phyloP scores from a whole-genome alignment of 2,329 filamentous ascomycete genomes.

The Ascochyta fabae region DNA sequence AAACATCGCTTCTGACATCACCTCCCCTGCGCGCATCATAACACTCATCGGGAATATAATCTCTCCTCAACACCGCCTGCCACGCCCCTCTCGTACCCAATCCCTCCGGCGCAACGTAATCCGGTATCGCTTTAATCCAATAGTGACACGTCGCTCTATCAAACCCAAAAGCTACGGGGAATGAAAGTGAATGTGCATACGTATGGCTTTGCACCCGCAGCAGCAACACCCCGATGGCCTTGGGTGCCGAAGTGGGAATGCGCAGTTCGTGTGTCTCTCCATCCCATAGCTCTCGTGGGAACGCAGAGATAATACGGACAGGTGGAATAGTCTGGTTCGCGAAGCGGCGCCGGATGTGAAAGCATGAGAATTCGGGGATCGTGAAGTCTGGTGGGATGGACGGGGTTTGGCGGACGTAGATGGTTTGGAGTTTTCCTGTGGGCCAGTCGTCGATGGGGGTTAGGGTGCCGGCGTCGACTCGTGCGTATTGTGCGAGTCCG shows the following conservation, averaged over 20 bases:
- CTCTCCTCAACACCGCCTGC: conserved; percentile 20
- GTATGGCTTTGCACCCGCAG: conserved; percentile 24
- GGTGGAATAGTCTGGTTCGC: conserved; percentile 22
- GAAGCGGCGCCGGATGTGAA: conserved; percentile 28
- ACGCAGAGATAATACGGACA: conserved; percentile 25
- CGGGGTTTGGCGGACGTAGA: conserved; percentile 34
- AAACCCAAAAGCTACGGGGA: conserved; percentile 31
- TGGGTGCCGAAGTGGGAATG: conserved; percentile 19
- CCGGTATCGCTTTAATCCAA: conserved; percentile 30
- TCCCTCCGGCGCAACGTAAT: conserved; percentile 17
- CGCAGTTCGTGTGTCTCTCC: conserved; percentile 21
- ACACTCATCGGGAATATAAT: conserved; percentile 22
- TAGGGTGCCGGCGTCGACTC: conserved; percentile 57
- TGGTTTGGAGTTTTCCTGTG: conserved; percentile 29
- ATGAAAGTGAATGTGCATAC: conserved; percentile 25
- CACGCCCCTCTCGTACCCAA: conserved; percentile 15
- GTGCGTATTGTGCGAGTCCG: conserved; percentile 43
- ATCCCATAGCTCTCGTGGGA: conserved; percentile 25
- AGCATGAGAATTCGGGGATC: conserved; percentile 26
- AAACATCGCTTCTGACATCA: conserved; percentile 30
- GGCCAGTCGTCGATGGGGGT: conserved; percentile 54
- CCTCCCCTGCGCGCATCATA: conserved; percentile 21
- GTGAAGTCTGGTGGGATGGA: conserved; percentile 31
- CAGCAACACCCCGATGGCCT: conserved; percentile 24
- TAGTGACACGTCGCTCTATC: conserved; percentile 31